These are phyloP conservation scores for Yarrowia divulgata DNA, from an alignment of 805 yeast genomes.

Conservation along the genomic window DNA sequence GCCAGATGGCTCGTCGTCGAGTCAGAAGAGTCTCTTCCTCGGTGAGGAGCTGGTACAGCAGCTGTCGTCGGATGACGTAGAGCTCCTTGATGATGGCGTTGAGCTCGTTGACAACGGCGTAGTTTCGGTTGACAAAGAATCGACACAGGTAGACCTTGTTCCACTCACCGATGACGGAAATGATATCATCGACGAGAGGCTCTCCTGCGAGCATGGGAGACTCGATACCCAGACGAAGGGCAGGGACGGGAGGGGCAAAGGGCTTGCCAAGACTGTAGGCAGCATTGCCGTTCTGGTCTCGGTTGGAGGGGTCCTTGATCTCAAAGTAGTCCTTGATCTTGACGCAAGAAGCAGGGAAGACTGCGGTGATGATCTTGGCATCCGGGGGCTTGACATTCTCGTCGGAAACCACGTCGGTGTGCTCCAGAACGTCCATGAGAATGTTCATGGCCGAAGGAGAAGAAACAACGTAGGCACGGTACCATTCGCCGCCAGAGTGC, in stretches of 20 bases:
- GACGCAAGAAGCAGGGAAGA: conserved; percentile 47
- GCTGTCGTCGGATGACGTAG: conserved; percentile 45
- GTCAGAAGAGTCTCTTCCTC: conserved; percentile 45
- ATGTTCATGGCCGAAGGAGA: conserved; percentile 56
- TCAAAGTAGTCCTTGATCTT: conserved; percentile 45
- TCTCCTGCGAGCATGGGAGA: conserved; percentile 43
- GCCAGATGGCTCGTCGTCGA: conserved; percentile 48
- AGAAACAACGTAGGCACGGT: conserved; percentile 74
- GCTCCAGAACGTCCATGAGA: conserved; percentile 47
- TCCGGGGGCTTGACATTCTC: conserved; percentile 45
- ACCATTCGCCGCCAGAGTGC: conserved; percentile 66
- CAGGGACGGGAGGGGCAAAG: conserved; percentile 45
- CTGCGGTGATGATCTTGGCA: conserved; percentile 43
- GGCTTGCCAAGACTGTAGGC: conserved; percentile 40
- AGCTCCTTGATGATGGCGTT: conserved; percentile 47
- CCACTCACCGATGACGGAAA: conserved; percentile 50
- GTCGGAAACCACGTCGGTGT: conserved; percentile 49
- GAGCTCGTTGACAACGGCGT: conserved; percentile 44
- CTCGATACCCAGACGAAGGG: conserved; percentile 44
- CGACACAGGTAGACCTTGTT: conserved; percentile 46
- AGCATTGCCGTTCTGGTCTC: conserved; percentile 12
- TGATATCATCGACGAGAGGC: conserved; percentile 49
- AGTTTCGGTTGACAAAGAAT: conserved; percentile 46
- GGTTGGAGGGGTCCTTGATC: conserved; percentile 5
- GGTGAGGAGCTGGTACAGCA: conserved; percentile 47